phyloP scores from a whole-genome alignment of 2,329 filamentous ascomycete genomes.

The Fusarium humuli region DNA sequence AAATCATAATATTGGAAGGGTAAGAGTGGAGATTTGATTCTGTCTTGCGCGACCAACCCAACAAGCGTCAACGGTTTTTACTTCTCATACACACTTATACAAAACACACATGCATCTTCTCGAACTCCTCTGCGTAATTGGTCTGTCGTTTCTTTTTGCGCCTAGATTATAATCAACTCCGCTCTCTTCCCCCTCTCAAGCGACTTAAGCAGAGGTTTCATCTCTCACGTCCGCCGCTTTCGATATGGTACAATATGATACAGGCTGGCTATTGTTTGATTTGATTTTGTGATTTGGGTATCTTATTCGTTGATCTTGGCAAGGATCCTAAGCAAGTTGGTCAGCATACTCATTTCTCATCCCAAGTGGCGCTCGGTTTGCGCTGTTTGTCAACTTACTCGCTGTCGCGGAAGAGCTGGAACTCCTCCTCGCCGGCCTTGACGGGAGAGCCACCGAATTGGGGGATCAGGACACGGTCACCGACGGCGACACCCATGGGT shows the following conservation, averaged over 20 bases:
- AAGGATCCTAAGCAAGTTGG: constrained; percentile 74
- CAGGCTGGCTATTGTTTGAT: constrained; percentile 43
- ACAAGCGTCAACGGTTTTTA: neutral
- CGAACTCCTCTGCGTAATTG: constrained; percentile 25
- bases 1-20: constrained; percentile 38
- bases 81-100: constrained; percentile 19
- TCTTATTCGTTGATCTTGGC: constrained; percentile 97
- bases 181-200: constrained; percentile 20
- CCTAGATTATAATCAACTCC: constrained; percentile 43
- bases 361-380: neutral
- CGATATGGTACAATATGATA: constrained; percentile 54
- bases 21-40: constrained; percentile 50
- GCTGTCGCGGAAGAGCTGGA: constrained; percentile 93
- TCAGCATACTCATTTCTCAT: constrained; percentile 21
- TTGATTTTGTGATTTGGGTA: constrained; percentile 35
- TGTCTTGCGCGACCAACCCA: constrained; percentile 41
- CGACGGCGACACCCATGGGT: constrained; percentile 81
- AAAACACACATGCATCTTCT: constrained; percentile 14
- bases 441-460: constrained; percentile 95
- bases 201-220: constrained; percentile 16
- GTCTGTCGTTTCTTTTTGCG: constrained; percentile 28
- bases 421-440: constrained; percentile 98
- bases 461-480: constrained; percentile 95
- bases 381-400: constrained; percentile 78
- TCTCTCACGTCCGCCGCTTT: constrained; percentile 36